Conservation (phyloP, 2,329 filamentous ascomycete genomes). For the Fusarium sp. region DNA sequence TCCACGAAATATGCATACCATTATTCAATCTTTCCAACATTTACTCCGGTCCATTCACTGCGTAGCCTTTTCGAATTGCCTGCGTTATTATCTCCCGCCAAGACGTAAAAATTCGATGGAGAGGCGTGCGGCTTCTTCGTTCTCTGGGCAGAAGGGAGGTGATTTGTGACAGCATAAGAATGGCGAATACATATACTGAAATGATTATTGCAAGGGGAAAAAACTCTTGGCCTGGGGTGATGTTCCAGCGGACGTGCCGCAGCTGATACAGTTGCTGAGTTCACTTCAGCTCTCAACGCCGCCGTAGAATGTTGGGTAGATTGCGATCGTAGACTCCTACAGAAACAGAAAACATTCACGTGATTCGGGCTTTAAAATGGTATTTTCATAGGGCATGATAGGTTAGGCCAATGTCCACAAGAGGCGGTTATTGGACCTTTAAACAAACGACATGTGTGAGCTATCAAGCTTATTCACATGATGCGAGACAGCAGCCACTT, state of each 20-base stretch:
- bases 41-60: too few relatives aligned
- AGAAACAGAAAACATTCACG: too few relatives aligned
- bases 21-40: too few relatives aligned
- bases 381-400: too few relatives aligned
- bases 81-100: slow-evolving; percentile 23
- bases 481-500: too few relatives aligned
- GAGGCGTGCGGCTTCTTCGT: slow-evolving; percentile 4
- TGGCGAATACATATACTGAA: slow-evolving; percentile 14
- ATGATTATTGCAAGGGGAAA: slow-evolving; percentile 18
- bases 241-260: slow-evolving; percentile 13
- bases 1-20: too few relatives aligned
- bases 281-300: background rate
- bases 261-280: slow-evolving; percentile 3
- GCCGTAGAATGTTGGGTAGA: background rate
- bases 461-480: too few relatives aligned
- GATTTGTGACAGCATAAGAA: slow-evolving; percentile 25
- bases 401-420: too few relatives aligned
- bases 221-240: slow-evolving; percentile 12
- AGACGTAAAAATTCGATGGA: slow-evolving; percentile 14
- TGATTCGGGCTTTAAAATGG: too few relatives aligned
- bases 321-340: background rate
- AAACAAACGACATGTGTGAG: too few relatives aligned
- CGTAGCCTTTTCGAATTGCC: too few relatives aligned
- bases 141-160: slow-evolving; percentile 9
- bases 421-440: too few relatives aligned